Conservation (phyloP, 768 basidiomycete species). For the Tylopilus intermedius region DNA sequence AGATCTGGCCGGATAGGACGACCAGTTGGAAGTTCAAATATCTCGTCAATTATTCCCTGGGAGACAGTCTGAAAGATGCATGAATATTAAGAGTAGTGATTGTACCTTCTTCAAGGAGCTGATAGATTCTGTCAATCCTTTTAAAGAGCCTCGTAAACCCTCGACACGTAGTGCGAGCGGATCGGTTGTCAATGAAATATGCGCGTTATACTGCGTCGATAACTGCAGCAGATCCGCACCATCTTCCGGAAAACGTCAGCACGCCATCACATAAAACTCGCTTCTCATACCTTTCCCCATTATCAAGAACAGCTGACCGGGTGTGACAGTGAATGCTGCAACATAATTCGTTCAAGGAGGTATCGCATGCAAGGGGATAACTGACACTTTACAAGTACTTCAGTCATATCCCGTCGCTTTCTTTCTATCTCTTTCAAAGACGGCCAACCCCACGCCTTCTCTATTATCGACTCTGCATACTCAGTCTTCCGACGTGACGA, state of each 20-base stretch:
- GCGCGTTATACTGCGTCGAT: slow-evolving; percentile 56
- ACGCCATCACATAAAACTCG: neutral
- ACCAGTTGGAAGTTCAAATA: slow-evolving; percentile 41
- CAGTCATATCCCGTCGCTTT: slow-evolving; percentile 45
- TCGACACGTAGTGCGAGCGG: slow-evolving; percentile 58
- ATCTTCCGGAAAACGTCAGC: slow-evolving; percentile 38
- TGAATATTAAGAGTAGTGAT: neutral
- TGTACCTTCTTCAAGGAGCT: slow-evolving; percentile 45
- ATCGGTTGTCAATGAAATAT: slow-evolving; percentile 50
- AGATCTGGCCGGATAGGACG: slow-evolving; percentile 41
- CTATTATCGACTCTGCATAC: slow-evolving; percentile 51
- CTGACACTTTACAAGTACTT: slow-evolving; percentile 44
- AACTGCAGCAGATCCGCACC: slow-evolving; percentile 57
- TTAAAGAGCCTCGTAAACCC: slow-evolving; percentile 51
- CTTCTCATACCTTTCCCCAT: slow-evolving; percentile 58
- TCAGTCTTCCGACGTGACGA: slow-evolving; percentile 35
- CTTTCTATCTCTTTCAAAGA: slow-evolving; percentile 50
- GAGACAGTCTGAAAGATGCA: neutral
- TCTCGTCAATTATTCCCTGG: slow-evolving; percentile 31
- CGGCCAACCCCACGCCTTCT: slow-evolving; percentile 67
- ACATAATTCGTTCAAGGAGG: slow-evolving; percentile 2
- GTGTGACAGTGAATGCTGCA: slow-evolving; percentile 52
- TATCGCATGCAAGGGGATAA: slow-evolving; percentile 8
- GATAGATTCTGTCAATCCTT: slow-evolving; percentile 45
- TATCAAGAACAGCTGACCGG: slow-evolving; percentile 61